Conservation (phyloP, 2,329 filamentous ascomycete species). For the Neoascochyta sp. region DNA sequence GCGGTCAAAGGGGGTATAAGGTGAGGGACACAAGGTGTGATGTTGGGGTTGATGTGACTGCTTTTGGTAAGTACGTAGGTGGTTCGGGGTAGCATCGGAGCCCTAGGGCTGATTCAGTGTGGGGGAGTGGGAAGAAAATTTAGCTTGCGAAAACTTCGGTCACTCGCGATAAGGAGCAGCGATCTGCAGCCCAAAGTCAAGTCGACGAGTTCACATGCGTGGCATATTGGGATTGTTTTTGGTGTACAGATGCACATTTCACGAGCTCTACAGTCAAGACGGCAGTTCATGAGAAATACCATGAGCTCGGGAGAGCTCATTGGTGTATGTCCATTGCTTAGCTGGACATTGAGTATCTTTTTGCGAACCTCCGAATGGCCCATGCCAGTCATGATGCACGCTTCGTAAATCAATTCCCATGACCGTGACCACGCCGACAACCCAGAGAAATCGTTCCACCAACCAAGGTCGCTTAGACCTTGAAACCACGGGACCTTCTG, state of each 20-base stretch:
- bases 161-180: too few species aligned
- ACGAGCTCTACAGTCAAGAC: neutral
- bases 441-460: slow-evolving; percentile 36
- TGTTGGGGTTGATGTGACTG: slow-evolving; percentile 13
- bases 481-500: slow-evolving; percentile 98
- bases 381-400: slow-evolving; percentile 37
- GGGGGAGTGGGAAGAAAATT: slow-evolving; percentile 25
- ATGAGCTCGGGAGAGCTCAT: slow-evolving; percentile 34
- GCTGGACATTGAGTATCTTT: slow-evolving; percentile 38
- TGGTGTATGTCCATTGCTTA: slow-evolving; percentile 34
- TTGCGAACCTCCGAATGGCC: slow-evolving; percentile 33
- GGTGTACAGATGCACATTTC: neutral
- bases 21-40: slow-evolving; percentile 7
- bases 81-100: slow-evolving; percentile 13
- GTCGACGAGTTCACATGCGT: too few species aligned
- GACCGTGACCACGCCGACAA: slow-evolving; percentile 38
- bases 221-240: too few species aligned
- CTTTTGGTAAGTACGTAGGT: slow-evolving; percentile 15
- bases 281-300: slow-evolving; percentile 26
- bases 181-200: too few species aligned
- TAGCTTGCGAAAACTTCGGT: slow-evolving; percentile 14
- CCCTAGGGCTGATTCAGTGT: slow-evolving; percentile 18
- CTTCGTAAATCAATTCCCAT: slow-evolving; percentile 35
- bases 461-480: slow-evolving; percentile 73
- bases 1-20: slow-evolving; percentile 2